A percentile compares a stretch with the other conserved stretches of the same genome.
Evolutionary conservation across 352 stramenopile genomes (phyloP).

Genomic region (Globisporangium perplexum): DNA sequence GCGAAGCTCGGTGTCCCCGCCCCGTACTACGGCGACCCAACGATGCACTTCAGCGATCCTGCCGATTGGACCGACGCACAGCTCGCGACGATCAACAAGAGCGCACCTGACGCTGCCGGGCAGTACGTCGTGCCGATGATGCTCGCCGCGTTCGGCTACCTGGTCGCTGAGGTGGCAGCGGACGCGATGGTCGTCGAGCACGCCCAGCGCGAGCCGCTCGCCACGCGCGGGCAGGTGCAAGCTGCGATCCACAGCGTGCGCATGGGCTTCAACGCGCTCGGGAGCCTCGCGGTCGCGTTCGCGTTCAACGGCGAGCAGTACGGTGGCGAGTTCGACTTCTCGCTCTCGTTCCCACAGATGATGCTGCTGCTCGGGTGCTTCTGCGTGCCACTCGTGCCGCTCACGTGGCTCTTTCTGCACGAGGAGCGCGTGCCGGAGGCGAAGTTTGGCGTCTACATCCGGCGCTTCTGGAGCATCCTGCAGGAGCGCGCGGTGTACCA

Average conservation of each 20-base stretch:
- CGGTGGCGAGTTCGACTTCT: conserved; percentile 47
- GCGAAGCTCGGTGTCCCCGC: conserved; percentile 21
- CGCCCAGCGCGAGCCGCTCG: conserved; percentile 41
- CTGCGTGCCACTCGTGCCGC: conserved; percentile 22
- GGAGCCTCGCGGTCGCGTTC: conserved; percentile 34
- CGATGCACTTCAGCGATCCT: conserved; percentile 22
- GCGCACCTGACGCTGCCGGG: conserved; percentile 27
- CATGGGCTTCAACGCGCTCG: conserved; percentile 39
- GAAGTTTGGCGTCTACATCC: conserved; percentile 22
- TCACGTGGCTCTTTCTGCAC: conserved; percentile 22
- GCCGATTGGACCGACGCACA: conserved; percentile 29
- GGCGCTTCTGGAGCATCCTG: conserved; percentile 41
- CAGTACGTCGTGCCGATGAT: conserved; percentile 68
- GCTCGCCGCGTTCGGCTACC: conserved; percentile 56
- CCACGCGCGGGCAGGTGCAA: conserved; percentile 41
- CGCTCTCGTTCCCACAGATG: conserved; percentile 42
- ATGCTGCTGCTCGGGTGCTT: conserved; percentile 39
- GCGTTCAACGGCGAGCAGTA: conserved; percentile 50
- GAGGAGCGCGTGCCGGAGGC: conserved; percentile 7
- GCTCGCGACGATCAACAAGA: conserved; percentile 30
- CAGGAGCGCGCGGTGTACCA: conserved; percentile 59
- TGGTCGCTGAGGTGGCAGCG: conserved; percentile 47
- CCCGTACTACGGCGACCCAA: conserved; percentile 44
- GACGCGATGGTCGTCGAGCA: conserved; percentile 64
- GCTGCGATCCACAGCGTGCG: conserved; percentile 49